phyloP scores from a whole-genome alignment of 2,329 filamentous ascomycete species.

The Trichoderma sp. region DNA sequence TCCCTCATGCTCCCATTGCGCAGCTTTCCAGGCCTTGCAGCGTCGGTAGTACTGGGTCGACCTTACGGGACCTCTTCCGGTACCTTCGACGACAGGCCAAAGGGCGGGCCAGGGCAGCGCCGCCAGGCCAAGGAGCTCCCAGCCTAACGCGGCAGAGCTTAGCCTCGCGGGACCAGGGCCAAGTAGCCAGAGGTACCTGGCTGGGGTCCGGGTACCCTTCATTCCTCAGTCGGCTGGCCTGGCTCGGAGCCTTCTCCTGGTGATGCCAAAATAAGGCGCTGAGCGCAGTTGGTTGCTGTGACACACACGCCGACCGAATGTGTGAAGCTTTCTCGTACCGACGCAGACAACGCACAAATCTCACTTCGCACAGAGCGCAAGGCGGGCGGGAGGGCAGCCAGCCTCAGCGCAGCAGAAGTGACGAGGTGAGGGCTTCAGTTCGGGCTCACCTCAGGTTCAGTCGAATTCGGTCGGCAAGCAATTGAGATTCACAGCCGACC shows the following conservation, averaged over 20 bases:
- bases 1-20: not conserved
- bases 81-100: conserved; percentile 25
- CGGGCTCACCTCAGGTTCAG: not conserved
- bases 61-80: conserved; percentile 23
- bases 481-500: no score
- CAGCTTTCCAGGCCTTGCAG: not conserved
- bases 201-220: conserved; percentile 13
- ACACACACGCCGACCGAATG: not conserved
- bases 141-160: conserved; percentile 22
- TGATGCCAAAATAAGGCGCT: conserved; percentile 6
- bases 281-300: conserved; percentile 1
- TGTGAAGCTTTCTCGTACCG: not conserved
- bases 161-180: conserved; percentile 13
- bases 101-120: conserved; percentile 28
- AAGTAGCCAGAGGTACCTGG: not conserved
- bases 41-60: not conserved
- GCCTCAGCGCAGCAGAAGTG: no score
- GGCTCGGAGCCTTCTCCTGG: conserved; percentile 5
- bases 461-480: not conserved
- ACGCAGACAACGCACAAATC: no score
- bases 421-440: not conserved
- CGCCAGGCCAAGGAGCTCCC: conserved; percentile 26
- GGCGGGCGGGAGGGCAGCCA: not conserved
- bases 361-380: not conserved
- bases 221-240: conserved; percentile 8